Conservation (phyloP, 2,329 filamentous ascomycete genomes). For the Aspergillus pseudonomiae region DNA sequence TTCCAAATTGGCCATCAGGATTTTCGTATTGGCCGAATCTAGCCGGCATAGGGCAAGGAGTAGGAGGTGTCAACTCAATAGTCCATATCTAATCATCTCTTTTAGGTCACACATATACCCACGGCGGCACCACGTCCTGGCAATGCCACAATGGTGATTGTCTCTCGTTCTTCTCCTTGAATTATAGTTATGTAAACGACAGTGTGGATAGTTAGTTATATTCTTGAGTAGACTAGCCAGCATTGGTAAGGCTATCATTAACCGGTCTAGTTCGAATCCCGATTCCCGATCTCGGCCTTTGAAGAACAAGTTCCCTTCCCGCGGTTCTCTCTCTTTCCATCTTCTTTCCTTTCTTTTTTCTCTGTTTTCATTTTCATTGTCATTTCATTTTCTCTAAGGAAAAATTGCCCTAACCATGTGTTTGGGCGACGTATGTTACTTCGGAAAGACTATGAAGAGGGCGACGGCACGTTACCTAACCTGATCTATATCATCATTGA, state of each 20-base stretch:
- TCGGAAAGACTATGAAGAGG: not conserved
- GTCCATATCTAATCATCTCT: not conserved
- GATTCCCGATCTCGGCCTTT: not conserved
- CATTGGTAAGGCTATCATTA: not conserved
- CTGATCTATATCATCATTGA: not conserved
- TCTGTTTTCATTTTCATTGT: too few species aligned
- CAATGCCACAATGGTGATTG: too few species aligned
- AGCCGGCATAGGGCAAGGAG: not conserved
- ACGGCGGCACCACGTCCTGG: not conserved
- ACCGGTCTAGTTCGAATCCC: too few species aligned
- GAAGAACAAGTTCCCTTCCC: not conserved
- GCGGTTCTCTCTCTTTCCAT: not conserved
- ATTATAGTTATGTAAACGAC: not conserved
- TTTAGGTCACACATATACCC: not conserved
- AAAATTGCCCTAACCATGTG: not conserved
- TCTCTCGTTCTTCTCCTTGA: not conserved
- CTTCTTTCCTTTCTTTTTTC: not conserved
- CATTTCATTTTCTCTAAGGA: not conserved
- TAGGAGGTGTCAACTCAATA: constrained; percentile 2
- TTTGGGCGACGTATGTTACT: not conserved
- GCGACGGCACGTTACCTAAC: not conserved
- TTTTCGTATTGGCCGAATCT: not conserved
- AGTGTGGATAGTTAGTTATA: not conserved
- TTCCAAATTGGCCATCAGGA: not conserved
- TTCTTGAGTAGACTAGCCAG: not conserved